A percentile compares a stretch with the other conserved stretches of the same genome.
These are phyloP conservation scores for Dissophora ornata DNA, from an alignment of 192 early-diverging fungal species.

Conservation along the genomic window DNA sequence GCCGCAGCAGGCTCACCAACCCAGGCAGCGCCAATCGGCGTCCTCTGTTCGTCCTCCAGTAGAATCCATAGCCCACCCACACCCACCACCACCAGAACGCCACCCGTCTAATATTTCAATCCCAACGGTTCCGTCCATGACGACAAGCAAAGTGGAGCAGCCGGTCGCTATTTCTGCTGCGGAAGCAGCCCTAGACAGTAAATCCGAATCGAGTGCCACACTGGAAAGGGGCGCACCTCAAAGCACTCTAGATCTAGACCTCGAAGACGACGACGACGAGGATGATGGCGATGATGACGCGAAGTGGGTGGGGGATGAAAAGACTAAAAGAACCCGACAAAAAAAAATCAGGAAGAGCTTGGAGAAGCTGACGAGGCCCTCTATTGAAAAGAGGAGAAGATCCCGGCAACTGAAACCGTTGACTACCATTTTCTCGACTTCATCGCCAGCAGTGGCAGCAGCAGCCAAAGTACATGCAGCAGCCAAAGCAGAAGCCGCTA, in stretches of 20 bases:
- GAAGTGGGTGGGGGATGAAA: conserved; percentile 5
- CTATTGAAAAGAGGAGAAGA: conserved; percentile 29
- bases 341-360: conserved; percentile 43
- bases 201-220: not conserved
- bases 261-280: conserved; percentile 7
- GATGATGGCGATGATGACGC: conserved; percentile 15
- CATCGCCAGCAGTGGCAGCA: not conserved
- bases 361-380: conserved; percentile 34
- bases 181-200: not conserved
- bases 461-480: too few relatives aligned
- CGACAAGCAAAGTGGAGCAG: not conserved
- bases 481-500: not conserved
- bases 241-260: not conserved
- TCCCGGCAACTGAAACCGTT: conserved; percentile 44
- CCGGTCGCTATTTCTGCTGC: not conserved
- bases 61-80: not conserved
- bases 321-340: conserved; percentile 7
- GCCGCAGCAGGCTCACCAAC: conserved; percentile 43
- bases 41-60: conserved; percentile 21
- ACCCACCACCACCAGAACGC: conserved; percentile 19
- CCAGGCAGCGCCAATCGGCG: conserved; percentile 19
- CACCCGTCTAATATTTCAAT: not conserved
- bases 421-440: conserved; percentile 7
- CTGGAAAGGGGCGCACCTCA: not conserved
- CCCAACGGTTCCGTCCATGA: not conserved